phyloP scores from a whole-genome alignment of 1,284 basidiomycete genomes.

The Fomitopsis schrenkii region DNA sequence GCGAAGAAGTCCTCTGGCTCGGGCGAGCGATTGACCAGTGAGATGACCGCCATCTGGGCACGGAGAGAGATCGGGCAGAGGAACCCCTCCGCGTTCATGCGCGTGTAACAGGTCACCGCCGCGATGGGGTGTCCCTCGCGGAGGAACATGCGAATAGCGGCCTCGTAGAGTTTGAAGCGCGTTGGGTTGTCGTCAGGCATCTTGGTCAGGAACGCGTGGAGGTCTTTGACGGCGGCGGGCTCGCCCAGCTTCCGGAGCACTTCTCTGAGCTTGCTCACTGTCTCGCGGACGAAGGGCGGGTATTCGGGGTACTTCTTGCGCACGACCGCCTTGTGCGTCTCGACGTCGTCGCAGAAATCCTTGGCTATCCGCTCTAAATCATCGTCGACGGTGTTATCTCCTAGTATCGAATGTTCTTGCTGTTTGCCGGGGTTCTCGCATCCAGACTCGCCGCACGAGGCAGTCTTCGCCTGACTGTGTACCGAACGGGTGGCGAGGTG shows the following conservation, averaged over 20 bases:
- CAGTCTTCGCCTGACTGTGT: too few species aligned
- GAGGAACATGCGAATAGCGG: constrained; percentile 33
- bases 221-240: constrained; percentile 10
- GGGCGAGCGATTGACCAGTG: constrained; percentile 13
- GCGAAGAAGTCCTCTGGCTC: constrained; percentile 20
- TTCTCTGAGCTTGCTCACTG: not conserved
- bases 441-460: too few species aligned
- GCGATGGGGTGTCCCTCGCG: constrained; percentile 28
- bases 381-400: not conserved
- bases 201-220: constrained; percentile 10
- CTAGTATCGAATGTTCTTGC: too few species aligned
- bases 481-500: too few species aligned
- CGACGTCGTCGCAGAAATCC: not conserved
- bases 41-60: constrained; percentile 37
- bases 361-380: not conserved
- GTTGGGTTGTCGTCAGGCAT: constrained; percentile 12
- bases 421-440: too few species aligned
- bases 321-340: not conserved
- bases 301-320: not conserved
- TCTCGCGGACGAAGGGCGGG: not conserved
- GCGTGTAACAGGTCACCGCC: constrained; percentile 36
- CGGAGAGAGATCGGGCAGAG: constrained; percentile 33
- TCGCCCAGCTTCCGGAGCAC: constrained; percentile 10
- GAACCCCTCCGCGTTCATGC: constrained; percentile 39
- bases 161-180: constrained; percentile 27